phyloP scores from a whole-genome alignment of 768 basidiomycete genomes.

The Boletus rubropictus region DNA sequence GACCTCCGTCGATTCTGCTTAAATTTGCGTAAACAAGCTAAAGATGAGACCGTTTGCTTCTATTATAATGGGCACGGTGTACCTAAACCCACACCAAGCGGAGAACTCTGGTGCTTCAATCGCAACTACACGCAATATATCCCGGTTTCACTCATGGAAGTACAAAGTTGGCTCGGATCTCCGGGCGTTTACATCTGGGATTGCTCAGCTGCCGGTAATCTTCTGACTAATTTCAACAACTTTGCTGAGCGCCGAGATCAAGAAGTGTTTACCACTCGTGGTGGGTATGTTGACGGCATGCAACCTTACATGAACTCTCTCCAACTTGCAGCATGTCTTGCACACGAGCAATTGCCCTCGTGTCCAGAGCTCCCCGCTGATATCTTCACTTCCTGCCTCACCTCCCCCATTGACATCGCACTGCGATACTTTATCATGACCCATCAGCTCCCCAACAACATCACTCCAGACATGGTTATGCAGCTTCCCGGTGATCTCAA shows the following conservation, averaged over 20 bases:
- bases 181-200: slow-evolving; percentile 99
- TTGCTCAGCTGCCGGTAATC: slow-evolving; percentile 94
- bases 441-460: slow-evolving; percentile 74
- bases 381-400: slow-evolving; percentile 94
- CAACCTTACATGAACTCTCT: slow-evolving; percentile 82
- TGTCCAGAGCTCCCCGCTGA: slow-evolving; percentile 97
- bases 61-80: slow-evolving; percentile 99
- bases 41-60: slow-evolving; percentile 90
- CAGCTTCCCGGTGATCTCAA: slow-evolving; percentile 95
- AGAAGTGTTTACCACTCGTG: slow-evolving; percentile 52
- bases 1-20: slow-evolving; percentile 86
- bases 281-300: slow-evolving; percentile 52
- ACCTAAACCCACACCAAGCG: slow-evolving; percentile 90
- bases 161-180: slow-evolving; percentile 90
- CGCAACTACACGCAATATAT: slow-evolving; percentile 97
- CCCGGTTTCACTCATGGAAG: slow-evolving; percentile 88
- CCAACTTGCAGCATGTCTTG: slow-evolving; percentile 90
- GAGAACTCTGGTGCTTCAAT: slow-evolving; percentile 99
- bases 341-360: slow-evolving; percentile 87
- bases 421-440: slow-evolving; percentile 91
- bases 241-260: slow-evolving; percentile 73
- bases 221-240: slow-evolving; percentile 81
- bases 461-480: slow-evolving; percentile 86
- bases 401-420: slow-evolving; percentile 96
- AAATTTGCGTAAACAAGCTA: slow-evolving; percentile 77